Conservation (phyloP, 148 eudicot genomes). For the Rheum nobile region DNA sequence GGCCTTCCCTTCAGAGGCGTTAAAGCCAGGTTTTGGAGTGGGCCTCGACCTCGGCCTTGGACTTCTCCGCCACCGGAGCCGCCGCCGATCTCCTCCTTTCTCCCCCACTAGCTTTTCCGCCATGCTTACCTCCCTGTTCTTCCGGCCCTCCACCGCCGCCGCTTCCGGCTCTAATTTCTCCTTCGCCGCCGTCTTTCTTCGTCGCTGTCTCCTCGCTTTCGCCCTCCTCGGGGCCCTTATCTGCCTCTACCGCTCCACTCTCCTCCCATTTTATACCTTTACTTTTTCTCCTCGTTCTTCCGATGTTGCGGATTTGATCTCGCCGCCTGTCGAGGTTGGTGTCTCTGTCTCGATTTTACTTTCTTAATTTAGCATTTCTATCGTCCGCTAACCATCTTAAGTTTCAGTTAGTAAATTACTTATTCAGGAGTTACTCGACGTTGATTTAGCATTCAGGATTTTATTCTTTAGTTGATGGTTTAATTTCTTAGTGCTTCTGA, state of each 20-base stretch:
- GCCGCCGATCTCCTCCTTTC: neutral
- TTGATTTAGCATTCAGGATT: neutral
- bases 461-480: neutral
- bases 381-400: neutral
- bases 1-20: neutral
- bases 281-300: neutral
- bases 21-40: neutral
- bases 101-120: neutral
- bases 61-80: neutral
- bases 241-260: neutral
- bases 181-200: neutral
- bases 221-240: neutral
- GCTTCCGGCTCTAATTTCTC: too few relatives aligned
- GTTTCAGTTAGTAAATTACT: neutral
- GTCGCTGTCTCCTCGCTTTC: slow-evolving; percentile 2
- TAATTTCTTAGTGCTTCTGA: neutral
- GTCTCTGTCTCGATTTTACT: neutral
- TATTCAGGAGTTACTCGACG: neutral
- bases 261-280: neutral
- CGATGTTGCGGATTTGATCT: neutral
- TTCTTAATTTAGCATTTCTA: neutral
- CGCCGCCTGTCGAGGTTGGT: neutral
- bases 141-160: neutral
- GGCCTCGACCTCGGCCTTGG: neutral
- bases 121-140: neutral